phyloP scores from a whole-genome alignment of 352 stramenopile species.

The Pythium utonaiense region DNA sequence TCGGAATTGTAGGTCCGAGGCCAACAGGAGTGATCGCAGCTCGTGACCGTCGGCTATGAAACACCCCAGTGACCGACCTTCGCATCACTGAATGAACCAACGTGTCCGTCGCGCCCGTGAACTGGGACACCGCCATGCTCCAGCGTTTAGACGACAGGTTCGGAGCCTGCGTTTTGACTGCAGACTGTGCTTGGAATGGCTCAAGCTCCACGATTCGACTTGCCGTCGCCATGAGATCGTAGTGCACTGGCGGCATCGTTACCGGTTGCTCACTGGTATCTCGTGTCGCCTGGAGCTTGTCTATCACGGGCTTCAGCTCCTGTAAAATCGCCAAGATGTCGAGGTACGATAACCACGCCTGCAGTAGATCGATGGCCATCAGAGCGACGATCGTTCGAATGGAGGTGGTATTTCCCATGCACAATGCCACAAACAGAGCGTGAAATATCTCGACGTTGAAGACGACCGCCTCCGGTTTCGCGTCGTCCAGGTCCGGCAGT shows the following conservation, averaged over 20 bases:
- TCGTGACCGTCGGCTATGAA: background rate
- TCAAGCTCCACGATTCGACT: background rate
- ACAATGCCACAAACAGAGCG: conserved; percentile 20
- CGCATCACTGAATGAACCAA: background rate
- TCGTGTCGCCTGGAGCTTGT: background rate
- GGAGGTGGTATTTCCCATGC: conserved; percentile 12
- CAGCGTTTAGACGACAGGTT: background rate
- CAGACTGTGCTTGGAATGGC: background rate
- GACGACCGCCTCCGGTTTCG: conserved; percentile 25
- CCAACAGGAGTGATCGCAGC: background rate
- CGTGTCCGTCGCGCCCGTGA: background rate
- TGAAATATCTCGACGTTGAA: conserved; percentile 25
- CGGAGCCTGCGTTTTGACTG: background rate
- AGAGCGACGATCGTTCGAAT: background rate
- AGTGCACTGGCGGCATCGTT: background rate
- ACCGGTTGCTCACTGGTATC: background rate
- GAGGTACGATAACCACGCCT: conserved; percentile 2
- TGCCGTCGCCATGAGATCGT: background rate
- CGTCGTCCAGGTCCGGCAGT: conserved; percentile 19
- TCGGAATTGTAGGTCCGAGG: too few species aligned
- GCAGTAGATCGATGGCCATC: conserved; percentile 10
- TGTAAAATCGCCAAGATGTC: conserved; percentile 1
- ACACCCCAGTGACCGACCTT: background rate
- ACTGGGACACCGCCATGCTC: background rate
- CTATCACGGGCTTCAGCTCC: background rate